Conservation (phyloP, 768 basidiomycete species). For the Rhizopogon vulgaris region DNA sequence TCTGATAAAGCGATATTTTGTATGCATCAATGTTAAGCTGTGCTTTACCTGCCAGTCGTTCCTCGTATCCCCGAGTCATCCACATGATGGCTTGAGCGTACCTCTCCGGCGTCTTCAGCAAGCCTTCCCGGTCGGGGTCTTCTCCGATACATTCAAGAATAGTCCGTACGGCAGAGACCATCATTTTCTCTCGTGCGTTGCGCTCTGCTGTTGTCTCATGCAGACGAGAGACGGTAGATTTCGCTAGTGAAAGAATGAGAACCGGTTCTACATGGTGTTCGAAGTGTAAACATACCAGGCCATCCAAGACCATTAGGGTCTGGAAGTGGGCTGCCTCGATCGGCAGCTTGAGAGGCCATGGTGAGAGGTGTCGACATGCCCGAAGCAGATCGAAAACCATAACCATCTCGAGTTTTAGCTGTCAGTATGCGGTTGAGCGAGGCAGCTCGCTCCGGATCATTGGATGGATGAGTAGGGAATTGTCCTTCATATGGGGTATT, state of each 20-base stretch:
- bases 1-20: slow-evolving; percentile 1
- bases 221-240: slow-evolving; percentile 81
- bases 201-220: slow-evolving; percentile 74
- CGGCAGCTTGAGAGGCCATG: slow-evolving; percentile 20
- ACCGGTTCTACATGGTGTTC: not conserved
- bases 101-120: slow-evolving; percentile 86
- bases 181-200: slow-evolving; percentile 63
- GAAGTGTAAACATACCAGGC: slow-evolving; percentile 57
- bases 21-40: slow-evolving; percentile 8
- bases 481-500: slow-evolving; percentile 56
- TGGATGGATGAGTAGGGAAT: slow-evolving; percentile 31
- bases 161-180: slow-evolving; percentile 81
- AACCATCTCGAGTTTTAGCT: slow-evolving; percentile 60
- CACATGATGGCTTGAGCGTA: slow-evolving; percentile 97
- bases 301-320: slow-evolving; percentile 80
- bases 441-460: slow-evolving; percentile 14
- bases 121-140: slow-evolving; percentile 92
- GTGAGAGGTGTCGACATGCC: slow-evolving; percentile 58
- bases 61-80: slow-evolving; percentile 99
- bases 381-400: slow-evolving; percentile 73
- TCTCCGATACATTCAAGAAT: slow-evolving; percentile 97
- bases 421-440: slow-evolving; percentile 66
- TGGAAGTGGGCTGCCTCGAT: slow-evolving; percentile 30
- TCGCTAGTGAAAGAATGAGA: slow-evolving; percentile 47
- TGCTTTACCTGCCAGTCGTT: slow-evolving; percentile 73